Evolutionary conservation across 768 basidiomycete species (phyloP), one percentile per base, ranked within the genome.

Genomic region (Boletus rubescentipes): DNA sequence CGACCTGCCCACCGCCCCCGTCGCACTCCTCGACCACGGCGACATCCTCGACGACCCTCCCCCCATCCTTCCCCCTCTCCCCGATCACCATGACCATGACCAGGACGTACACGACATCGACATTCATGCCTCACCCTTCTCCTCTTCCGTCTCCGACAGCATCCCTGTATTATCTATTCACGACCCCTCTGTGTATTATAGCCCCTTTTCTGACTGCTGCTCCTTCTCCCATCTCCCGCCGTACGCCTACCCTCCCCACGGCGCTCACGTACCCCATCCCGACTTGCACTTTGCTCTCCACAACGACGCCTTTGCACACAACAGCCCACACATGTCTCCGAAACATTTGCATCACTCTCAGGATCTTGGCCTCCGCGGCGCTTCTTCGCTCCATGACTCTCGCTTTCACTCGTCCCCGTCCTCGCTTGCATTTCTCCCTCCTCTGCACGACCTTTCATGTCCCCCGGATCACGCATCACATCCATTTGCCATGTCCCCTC

Each of bases 161-260:
- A 49, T 65, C 37, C 37, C 63, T 69, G 71, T 69, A 71, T 66
- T 69, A 69, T 71, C 69, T 49, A 58, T 69, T 60, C 70, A 66
- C 45, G 70, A 65, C 52, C 9, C 50, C 14, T 36, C 63, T 4
- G 37, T 71, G 67, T 71, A 71, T 71, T 71, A 71, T 69, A 69
- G 46, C 61, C 30, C 67, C 26, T 67, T 71, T 55, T 11, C 63
- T 2, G 67, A 67, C 36, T 69, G 59, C 52, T 46, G 30, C 39
- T 37, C 58, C 40, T 71, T 65, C 56, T 29, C 61, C 2, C 60
- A 55, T 34, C 62, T 70, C 50, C 45, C 55, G 12, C 31, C 59
- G 21, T 68, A 64, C 57, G 44, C 60, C 18, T 72, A 71, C 59
- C 40, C 59, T 11, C 32, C 61, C 14, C 69, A 72, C 11, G 64